phyloP scores from a whole-genome alignment of 306 rosid species.

The Quercus berberidifolia region DNA sequence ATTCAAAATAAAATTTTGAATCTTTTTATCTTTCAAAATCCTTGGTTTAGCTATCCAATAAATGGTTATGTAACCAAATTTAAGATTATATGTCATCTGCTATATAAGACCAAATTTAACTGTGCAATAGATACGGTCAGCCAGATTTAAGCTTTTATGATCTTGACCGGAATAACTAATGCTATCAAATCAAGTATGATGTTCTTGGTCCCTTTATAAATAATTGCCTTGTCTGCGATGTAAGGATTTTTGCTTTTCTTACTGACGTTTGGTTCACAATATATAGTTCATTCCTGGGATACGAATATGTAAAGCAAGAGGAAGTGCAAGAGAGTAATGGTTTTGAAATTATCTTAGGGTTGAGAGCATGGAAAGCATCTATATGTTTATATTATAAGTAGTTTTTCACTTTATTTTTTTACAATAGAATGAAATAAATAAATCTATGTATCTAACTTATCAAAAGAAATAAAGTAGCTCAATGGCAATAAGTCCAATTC shows the following conservation, averaged over 20 bases:
- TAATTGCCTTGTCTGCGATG: not conserved
- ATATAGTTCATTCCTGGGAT: not conserved
- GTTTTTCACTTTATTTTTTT: not conserved
- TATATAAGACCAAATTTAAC: no score
- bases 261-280: not conserved
- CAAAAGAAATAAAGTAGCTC: not conserved
- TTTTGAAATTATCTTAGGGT: not conserved
- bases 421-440: not conserved
- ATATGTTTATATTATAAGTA: not conserved
- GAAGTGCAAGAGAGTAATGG: not conserved
- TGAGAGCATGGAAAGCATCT: not conserved
- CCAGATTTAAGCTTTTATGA: no score
- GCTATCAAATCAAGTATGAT: not conserved
- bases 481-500: not conserved
- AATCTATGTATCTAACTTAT: not conserved
- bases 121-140: no score
- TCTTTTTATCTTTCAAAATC: not conserved
- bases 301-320: not conserved
- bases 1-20: not conserved
- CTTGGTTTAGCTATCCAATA: not conserved
- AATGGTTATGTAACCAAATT: not conserved
- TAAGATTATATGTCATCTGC: no score
- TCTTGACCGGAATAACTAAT: no score
- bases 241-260: not conserved
- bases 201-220: not conserved